These are phyloP conservation scores for Phytophthora citrophthora DNA, from an alignment of 352 stramenopile species.

Conservation along the genomic window DNA sequence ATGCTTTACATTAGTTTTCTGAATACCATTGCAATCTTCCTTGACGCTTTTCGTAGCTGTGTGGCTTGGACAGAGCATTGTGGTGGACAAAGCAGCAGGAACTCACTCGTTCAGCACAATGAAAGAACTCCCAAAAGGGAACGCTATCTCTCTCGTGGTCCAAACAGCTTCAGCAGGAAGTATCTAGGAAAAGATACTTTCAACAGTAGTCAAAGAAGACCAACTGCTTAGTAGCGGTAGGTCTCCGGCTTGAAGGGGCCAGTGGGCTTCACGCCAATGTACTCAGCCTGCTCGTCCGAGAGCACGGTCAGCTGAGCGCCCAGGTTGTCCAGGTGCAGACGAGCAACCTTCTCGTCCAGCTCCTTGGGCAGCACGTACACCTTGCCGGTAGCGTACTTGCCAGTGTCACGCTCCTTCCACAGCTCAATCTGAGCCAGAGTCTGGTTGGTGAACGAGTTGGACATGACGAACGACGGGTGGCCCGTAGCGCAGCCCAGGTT, in stretches of 20 bases:
- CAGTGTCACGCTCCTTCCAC: slow-evolving; percentile 95
- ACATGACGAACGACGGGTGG: slow-evolving; percentile 99
- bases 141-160: slow-evolving; percentile 25
- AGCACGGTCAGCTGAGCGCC: slow-evolving; percentile 96
- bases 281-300: slow-evolving; percentile 96
- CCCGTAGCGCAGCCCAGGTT: slow-evolving; percentile 99
- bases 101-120: slow-evolving; percentile 40
- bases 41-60: slow-evolving; percentile 4
- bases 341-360: slow-evolving; percentile 98
- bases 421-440: slow-evolving; percentile 98
- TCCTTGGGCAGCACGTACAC: slow-evolving; percentile 99
- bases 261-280: slow-evolving; percentile 95
- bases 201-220: slow-evolving; percentile 8
- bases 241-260: slow-evolving; percentile 98
- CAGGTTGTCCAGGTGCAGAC: slow-evolving; percentile 96
- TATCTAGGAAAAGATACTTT: slow-evolving; percentile 1
- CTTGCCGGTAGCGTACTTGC: slow-evolving; percentile 96
- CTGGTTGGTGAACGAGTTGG: slow-evolving; percentile 99
- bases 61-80: slow-evolving; percentile 37
- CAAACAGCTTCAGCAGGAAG: slow-evolving; percentile 32
- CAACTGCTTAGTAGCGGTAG: slow-evolving; percentile 96
- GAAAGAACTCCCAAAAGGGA: slow-evolving; percentile 21
- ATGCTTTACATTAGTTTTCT: slow-evolving; percentile 31
- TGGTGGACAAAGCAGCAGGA: slow-evolving; percentile 35
- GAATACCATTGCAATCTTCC: slow-evolving; percentile 13